Base-by-base conservation (phyloP, 305 asterid genomes). In the Fraxinus floribunda region DNA sequence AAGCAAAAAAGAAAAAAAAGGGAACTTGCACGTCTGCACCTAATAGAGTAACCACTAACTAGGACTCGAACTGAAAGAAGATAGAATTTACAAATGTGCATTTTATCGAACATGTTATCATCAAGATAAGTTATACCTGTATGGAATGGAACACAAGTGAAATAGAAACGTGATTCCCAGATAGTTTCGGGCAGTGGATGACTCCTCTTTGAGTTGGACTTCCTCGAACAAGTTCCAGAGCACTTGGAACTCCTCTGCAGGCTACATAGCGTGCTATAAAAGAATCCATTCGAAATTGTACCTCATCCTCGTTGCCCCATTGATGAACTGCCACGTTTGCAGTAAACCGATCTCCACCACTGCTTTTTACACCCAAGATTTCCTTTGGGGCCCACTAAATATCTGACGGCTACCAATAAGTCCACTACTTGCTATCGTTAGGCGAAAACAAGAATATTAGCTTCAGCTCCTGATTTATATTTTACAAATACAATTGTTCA, bases 61-160 rank as follows among this genome's bases (percentile, higher is more conserved):
- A 8, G 10, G 44, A 38, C 9, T 39, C 77, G 26, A 71, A 66
- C 13, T 13, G 1, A 78, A 78, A 35, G 15, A 39, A 62, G 24
- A 34, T 60, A 68, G 36, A 78, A 4, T 35, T 22, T 35, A 46
- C 20, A 46, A 1, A 2, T 72, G 32, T 80, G 81, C 88, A 82
- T 87, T 87, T 84, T 75, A 84, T 38, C 88, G 83, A 89, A 83
- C 90, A 87, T 0, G 18, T 85, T 30, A 10, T 44, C 52, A 44
- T 44, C 16, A 3, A 44, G 2, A 44, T 3, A 74, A 38, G 13
- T 39, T 8, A 9, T 39, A 39, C 46, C 46, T 8, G 44, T 38
- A 1, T 38, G 11, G 35, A 29, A 29, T 29, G 32, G 32, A 29
- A 62, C 81, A 71, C 76, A 66, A 81, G 22, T 66, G 78, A 18